Base-by-base conservation (phyloP, 2,329 filamentous ascomycete species). In the Fusarium cyanostomum region DNA sequence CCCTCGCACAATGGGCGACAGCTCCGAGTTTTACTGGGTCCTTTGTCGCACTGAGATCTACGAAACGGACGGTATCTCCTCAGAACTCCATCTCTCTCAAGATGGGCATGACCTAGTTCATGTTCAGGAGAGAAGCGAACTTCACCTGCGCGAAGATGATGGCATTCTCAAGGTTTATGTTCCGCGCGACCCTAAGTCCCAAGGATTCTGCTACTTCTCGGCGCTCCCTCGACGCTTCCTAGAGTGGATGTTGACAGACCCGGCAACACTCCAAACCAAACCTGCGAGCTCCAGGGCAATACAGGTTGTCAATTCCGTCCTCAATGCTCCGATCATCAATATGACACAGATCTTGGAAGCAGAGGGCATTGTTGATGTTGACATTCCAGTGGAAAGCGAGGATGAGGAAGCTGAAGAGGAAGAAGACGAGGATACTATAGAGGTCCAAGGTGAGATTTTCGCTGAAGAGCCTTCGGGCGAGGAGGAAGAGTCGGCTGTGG, bases 241-340 rank as follows among this genome's bases (percentile, higher is more conserved):
- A 0, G 53, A 70, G 9, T 79, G 75, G 75, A 67, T 80, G 37
- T 77, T 79, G 75, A 71, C 59, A 12, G 64, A 75, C 15, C 62
- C 64, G 1, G 15, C 26, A 3, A 68, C 66, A 1, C 37, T 60
- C 1, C 44, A 53, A 13, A 37, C 21, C 6, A 62, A 52, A 2
- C 13, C 33, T 12, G 21, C 52, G 5, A 37, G 35, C 2, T 41
- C 44, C 1, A 38, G 48, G 7, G 65, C 62, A 5, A 26, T 63
- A 1, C 56, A 61, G 13, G 57, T 67, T 3, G 52, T 70, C 2
- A 43, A 31, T 2, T 38, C 57, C 1, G 41, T 70, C 3, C 30
- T 70, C 2, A 70, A 65, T 15, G 60, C 65, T 1, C 56, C 62
- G 15, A 51, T 57, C 5, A 52, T 64, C n/a, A 65, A 53, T 18